Evolutionary conservation across 106 monocot genomes (phyloP), one percentile per base, ranked within the genome.

Genomic region (Hemerocallis citrina): DNA sequence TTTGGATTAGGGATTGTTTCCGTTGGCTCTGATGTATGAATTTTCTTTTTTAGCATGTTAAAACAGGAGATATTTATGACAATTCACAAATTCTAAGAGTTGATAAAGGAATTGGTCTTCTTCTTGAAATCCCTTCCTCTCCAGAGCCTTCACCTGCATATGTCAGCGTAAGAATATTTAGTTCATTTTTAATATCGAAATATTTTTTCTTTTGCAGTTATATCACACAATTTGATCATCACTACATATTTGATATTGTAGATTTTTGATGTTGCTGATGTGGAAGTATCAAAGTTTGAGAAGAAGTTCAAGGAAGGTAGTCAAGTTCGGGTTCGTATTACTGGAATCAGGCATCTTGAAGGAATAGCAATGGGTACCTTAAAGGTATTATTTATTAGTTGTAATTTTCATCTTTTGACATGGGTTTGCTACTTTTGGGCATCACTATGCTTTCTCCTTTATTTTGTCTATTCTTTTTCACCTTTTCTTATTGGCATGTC

Each of bases 41-140:
- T 54, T 28, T 29, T 67, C 7, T 66, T 16, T n/a, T 71, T n/a
- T 69, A 96, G 95, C 48, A 84, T 68, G 76, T 85, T 0, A 88
- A 88, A 67, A 67, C 68, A 57, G 96, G 96, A 67, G 96, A 98
- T 63, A 98, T 98, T 71, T 98, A 77, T 79, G 96, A 98, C 34
- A 59, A 70, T 49, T 70, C 87, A 43, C 70, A 57, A 51, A 68
- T 98, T 59, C 29, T 98, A 30, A 79, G 96, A 35, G 70, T 98
- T 40, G 96, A 98, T 74, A 78, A 43, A 67, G 75, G 79, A 32
- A 28, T 69, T 62, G 96, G 96, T 45, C 69, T 98, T 55, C 80
- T 88, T 67, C 72, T 98, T 57, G 86, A 87, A 73, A 57, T 92
- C 65, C 79, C 88, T 54, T 83, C 94, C 25, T 64, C 75, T 58